Conservation (phyloP, 75 land plant species). For the Pinus tabuliformis region DNA sequence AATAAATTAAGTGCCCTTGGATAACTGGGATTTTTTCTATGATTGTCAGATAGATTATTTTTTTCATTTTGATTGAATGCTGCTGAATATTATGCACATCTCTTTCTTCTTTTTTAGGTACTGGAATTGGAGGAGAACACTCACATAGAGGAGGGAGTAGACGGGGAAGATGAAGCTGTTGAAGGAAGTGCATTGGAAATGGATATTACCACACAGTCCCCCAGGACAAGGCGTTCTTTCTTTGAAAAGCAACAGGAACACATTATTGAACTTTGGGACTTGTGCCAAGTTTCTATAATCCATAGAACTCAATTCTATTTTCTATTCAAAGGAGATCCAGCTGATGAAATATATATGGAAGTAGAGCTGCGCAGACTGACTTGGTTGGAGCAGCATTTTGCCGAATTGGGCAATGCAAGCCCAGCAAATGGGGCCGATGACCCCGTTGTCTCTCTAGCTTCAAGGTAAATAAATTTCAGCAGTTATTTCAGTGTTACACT, state of each 20-base stretch:
- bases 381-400: slow-evolving; percentile 79
- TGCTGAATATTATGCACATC: background rate
- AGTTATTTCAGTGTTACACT: no score
- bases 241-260: slow-evolving; percentile 75
- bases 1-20: background rate
- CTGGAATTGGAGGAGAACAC: slow-evolving; percentile 77
- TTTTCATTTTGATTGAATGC: background rate
- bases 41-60: background rate
- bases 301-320: slow-evolving; percentile 93
- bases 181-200: slow-evolving; percentile 33
- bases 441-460: slow-evolving; percentile 43
- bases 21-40: background rate
- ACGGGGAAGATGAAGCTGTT: slow-evolving; percentile 24
- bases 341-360: slow-evolving; percentile 96
- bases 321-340: slow-evolving; percentile 84
- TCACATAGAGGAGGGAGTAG: slow-evolving; percentile 13
- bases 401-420: slow-evolving; percentile 44
- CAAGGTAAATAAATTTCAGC: slow-evolving; percentile 34
- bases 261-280: slow-evolving; percentile 87
- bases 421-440: slow-evolving; percentile 51
- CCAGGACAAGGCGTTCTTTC: slow-evolving; percentile 47
- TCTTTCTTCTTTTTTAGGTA: slow-evolving; percentile 44
- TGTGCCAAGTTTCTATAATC: slow-evolving; percentile 86
- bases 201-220: slow-evolving; percentile 27
- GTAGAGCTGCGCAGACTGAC: slow-evolving; percentile 87